Evolutionary conservation across 306 rosid species (phyloP).

Genomic region (Hippophae gyantsensis): DNA sequence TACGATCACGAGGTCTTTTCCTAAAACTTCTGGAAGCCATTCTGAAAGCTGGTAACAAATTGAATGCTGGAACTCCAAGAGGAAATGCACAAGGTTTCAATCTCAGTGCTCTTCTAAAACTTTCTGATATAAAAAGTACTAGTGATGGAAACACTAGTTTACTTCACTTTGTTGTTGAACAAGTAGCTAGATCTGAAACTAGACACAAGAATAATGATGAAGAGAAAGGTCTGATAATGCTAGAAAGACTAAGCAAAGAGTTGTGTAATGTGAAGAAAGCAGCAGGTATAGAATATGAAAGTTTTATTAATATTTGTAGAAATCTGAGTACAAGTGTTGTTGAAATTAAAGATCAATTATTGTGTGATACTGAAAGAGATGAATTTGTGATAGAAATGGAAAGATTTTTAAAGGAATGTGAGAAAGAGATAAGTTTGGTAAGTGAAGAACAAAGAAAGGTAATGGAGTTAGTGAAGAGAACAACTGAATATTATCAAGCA

Average conservation of each 20-base stretch:
- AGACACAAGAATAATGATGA: slow-evolving; percentile 20
- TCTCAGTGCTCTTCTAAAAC: slow-evolving; percentile 53
- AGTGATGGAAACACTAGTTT: slow-evolving; percentile 57
- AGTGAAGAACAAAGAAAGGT: slow-evolving; percentile 48
- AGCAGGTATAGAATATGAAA: slow-evolving; percentile 44
- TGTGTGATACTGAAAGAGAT: slow-evolving; percentile 30
- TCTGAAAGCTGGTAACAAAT: slow-evolving; percentile 73
- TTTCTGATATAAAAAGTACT: slow-evolving; percentile 66
- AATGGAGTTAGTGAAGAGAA: slow-evolving; percentile 55
- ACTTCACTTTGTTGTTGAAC: slow-evolving; percentile 72
- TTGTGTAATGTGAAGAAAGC: slow-evolving; percentile 59
- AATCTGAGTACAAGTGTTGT: slow-evolving; percentile 25
- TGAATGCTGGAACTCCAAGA: slow-evolving; percentile 88
- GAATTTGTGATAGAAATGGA: slow-evolving; percentile 45
- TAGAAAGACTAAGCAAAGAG: slow-evolving; percentile 46
- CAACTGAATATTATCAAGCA: slow-evolving; percentile 56
- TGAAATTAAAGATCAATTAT: slow-evolving; percentile 31
- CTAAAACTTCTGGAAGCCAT: slow-evolving; percentile 75
- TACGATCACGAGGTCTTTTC: slow-evolving; percentile 43
- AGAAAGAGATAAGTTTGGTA: slow-evolving; percentile 54
- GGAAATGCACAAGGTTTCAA: slow-evolving; percentile 84
- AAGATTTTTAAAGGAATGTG: slow-evolving; percentile 54
- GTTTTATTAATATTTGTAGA: slow-evolving; percentile 32
- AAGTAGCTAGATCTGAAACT: slow-evolving; percentile 74
- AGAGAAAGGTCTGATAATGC: slow-evolving; percentile 39